Conservation (phyloP, 768 basidiomycete species). For the Hygrophorus pudorinus region DNA sequence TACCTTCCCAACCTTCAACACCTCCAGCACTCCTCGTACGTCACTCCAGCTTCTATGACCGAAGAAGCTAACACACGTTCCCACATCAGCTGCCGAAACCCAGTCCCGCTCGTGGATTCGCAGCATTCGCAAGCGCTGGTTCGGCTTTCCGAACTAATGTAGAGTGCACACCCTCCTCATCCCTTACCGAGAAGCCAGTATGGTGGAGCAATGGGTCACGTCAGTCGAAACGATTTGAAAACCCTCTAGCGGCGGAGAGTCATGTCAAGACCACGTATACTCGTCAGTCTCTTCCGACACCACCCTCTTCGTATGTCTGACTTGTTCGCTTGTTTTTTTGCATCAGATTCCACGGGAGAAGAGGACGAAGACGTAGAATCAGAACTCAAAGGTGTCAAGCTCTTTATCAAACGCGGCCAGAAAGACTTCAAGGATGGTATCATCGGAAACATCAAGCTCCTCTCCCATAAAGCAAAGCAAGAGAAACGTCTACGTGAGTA, state of each 20-base stretch:
- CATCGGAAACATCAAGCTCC: conserved; percentile 49
- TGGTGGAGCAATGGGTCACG: conserved; percentile 3
- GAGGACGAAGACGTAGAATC: conserved; percentile 48
- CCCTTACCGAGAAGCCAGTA: conserved; percentile 8
- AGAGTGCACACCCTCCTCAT: conserved; percentile 7
- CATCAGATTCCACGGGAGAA: conserved; percentile 47
- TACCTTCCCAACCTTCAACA: too few relatives aligned
- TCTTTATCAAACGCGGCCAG: conserved; percentile 49
- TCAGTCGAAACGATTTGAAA: background rate
- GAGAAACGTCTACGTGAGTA: conserved; percentile 42
- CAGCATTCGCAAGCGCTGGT: conserved; percentile 25
- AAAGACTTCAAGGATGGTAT: conserved; percentile 51
- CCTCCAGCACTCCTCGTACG: too few relatives aligned
- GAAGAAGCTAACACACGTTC: too few relatives aligned
- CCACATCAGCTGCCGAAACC: conserved; percentile 5
- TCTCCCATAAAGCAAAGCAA: conserved; percentile 31
- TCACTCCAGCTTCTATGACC: too few relatives aligned
- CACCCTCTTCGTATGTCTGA: background rate
- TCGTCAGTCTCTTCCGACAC: conserved; percentile 1
- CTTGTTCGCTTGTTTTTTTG: background rate
- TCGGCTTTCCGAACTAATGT: conserved; percentile 24
- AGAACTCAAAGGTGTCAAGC: conserved; percentile 51
- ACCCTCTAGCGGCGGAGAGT: conserved; percentile 10
- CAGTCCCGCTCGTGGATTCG: conserved; percentile 21
- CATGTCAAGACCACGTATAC: conserved; percentile 3